phyloP scores from a whole-genome alignment of 768 basidiomycete genomes.

The Pleurotus ostreatus region DNA sequence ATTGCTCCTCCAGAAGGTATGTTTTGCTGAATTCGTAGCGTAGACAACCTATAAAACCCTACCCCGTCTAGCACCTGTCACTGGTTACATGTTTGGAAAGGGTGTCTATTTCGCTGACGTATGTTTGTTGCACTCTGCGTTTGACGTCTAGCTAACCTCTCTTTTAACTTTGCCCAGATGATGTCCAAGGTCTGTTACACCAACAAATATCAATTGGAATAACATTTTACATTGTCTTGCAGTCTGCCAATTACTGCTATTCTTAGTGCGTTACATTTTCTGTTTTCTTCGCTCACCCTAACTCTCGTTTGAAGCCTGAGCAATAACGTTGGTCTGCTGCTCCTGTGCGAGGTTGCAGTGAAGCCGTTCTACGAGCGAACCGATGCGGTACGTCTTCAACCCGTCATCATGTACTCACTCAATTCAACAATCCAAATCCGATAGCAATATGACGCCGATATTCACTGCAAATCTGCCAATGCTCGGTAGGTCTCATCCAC shows the following conservation, averaged over 20 bases:
- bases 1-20: conserved; percentile 63
- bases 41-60: not conserved
- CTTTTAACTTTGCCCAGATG: conserved; percentile 34
- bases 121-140: conserved; percentile 13
- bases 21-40: conserved; percentile 2
- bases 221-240: not conserved
- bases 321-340: conserved; percentile 46
- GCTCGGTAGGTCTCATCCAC: conserved; percentile 28
- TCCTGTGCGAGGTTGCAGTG: conserved; percentile 58
- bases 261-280: conserved; percentile 31
- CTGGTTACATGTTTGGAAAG: conserved; percentile 66
- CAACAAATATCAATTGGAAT: not conserved
- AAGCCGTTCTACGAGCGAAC: conserved; percentile 49
- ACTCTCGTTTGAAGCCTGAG: conserved; percentile 35
- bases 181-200: conserved; percentile 50
- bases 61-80: conserved; percentile 37
- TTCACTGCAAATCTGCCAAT: conserved; percentile 35
- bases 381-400: conserved; percentile 26
- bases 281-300: not conserved
- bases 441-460: conserved; percentile 48
- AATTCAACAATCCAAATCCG: not conserved
- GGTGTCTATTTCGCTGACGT: conserved; percentile 65
- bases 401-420: not conserved
- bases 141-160: not conserved
- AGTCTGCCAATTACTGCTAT: conserved; percentile 58